Base-by-base conservation (phyloP, 2,329 filamentous ascomycete genomes). In the Penicillium sp. region DNA sequence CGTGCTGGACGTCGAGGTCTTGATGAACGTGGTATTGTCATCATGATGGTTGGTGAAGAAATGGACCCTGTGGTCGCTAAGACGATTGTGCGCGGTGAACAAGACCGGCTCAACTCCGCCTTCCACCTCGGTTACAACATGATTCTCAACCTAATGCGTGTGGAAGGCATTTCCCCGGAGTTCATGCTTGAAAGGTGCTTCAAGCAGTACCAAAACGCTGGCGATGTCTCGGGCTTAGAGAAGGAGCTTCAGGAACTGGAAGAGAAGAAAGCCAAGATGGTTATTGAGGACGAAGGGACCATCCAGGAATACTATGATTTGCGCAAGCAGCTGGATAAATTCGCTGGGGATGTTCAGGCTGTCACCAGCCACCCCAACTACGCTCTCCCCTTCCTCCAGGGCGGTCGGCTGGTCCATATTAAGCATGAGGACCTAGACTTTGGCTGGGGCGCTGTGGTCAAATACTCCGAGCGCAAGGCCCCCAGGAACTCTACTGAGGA, bases 81-180 rank as follows among this genome's bases (percentile, higher is more conserved):
- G 72, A 86, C 88, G 56, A 96, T 98, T 61, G 93, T 98, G 10
- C 89, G 93, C 46, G 93, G 93, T 59, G 88, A 96, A 66, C 93
- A 98, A 70, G 95, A 98, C 70, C 90, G 91, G 59, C 83, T 98
- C 27, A 97, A 97, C 72, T 97, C 93, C 3, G 93, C 93, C 1
- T 98, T 98, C 73, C 89, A 98, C 68, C 80, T 98, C 13, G 91
- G 93, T 28, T 98, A 98, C 78, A 98, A 98, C 75, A 98, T 98
- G 93, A 89, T 98, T 65, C 78, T 98, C 50, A 98, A 98, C 66
- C 74, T 98, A 53, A 86, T 97, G 70, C 82, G 93, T 72, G 92
- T 98, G n/a, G 93, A 98, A 68, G 92, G 90, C n/a, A 95, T 98
- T 44, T 97, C 91, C 7, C 93, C 95, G 2, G 92, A 98, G 63